phyloP scores from a whole-genome alignment of 1,139 yeast genomes.

The Suhomyces chickasaworum region DNA sequence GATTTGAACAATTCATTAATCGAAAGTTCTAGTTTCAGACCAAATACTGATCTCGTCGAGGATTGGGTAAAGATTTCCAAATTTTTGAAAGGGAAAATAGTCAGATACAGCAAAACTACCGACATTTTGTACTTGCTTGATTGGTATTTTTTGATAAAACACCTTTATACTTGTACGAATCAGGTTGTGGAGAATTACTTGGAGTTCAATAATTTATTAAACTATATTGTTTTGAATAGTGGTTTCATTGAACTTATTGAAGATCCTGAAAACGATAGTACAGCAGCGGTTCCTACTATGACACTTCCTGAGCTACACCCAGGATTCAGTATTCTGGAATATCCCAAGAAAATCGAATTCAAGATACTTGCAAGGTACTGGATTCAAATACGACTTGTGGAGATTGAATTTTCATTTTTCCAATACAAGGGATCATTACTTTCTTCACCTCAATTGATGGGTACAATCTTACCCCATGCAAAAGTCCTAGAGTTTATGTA shows the following conservation, averaged over 20 bases:
- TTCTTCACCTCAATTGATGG: conserved; percentile 31
- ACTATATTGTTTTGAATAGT: conserved; percentile 30
- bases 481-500: conserved; percentile 21
- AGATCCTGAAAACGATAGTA: conserved; percentile 14
- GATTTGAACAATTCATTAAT: conserved; percentile 11
- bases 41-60: conserved; percentile 18
- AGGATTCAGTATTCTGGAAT: conserved; percentile 5
- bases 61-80: conserved; percentile 32
- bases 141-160: conserved; percentile 34
- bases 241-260: conserved; percentile 28
- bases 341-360: conserved; percentile 22
- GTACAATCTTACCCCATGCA: conserved; percentile 31
- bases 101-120: conserved; percentile 24
- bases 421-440: conserved; percentile 35
- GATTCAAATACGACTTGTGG: conserved; percentile 34
- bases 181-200: conserved; percentile 31
- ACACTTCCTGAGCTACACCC: background rate
- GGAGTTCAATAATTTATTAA: conserved; percentile 35
- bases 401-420: conserved; percentile 33
- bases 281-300: background rate
- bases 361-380: conserved; percentile 29
- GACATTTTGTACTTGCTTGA: conserved; percentile 31
- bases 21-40: conserved; percentile 13
- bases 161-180: conserved; percentile 26
- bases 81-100: conserved; percentile 23